Conservation (phyloP, 345 rosid species). For the Pistacia vera region DNA sequence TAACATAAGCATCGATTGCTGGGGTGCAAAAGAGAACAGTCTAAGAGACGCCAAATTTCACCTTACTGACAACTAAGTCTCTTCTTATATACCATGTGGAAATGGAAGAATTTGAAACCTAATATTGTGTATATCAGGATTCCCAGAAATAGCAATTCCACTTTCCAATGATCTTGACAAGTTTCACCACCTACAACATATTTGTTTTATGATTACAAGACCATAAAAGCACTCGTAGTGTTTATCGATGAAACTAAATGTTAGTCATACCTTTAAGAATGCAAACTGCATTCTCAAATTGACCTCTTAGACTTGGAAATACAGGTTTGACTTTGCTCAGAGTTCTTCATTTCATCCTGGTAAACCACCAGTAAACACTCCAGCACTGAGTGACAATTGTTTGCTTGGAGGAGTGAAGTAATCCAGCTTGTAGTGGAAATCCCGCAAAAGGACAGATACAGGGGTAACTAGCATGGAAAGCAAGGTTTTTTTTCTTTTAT, state of each 20-base stretch:
- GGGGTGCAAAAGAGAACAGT: neutral
- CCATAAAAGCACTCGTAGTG: conserved; percentile 10
- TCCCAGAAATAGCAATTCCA: conserved; percentile 54
- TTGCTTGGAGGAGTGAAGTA: conserved; percentile 46
- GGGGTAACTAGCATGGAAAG: conserved; percentile 61
- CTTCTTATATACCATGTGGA: conserved; percentile 55
- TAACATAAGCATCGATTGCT: neutral
- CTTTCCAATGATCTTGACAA: conserved; percentile 69
- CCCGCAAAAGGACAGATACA: conserved; percentile 66
- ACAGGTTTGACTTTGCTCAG: conserved; percentile 46
- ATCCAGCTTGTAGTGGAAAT: conserved; percentile 73
- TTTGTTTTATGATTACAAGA: conserved; percentile 24
- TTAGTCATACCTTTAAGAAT: conserved; percentile 54
- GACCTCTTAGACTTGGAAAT: conserved; percentile 51
- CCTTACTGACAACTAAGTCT: conserved; percentile 69
- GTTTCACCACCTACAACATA: conserved; percentile 53
- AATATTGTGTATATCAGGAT: conserved; percentile 47
- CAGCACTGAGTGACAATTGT: conserved; percentile 40
- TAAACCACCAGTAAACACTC: conserved; percentile 37
- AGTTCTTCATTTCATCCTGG: conserved; percentile 47
- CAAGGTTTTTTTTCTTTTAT: neutral
- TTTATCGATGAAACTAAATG: conserved; percentile 16
- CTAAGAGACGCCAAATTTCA: conserved; percentile 25
- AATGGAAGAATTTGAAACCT: conserved; percentile 50
- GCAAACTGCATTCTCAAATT: conserved; percentile 53